Conservation (phyloP, 257 asterid species). For the Nicotiana sylvestris region DNA sequence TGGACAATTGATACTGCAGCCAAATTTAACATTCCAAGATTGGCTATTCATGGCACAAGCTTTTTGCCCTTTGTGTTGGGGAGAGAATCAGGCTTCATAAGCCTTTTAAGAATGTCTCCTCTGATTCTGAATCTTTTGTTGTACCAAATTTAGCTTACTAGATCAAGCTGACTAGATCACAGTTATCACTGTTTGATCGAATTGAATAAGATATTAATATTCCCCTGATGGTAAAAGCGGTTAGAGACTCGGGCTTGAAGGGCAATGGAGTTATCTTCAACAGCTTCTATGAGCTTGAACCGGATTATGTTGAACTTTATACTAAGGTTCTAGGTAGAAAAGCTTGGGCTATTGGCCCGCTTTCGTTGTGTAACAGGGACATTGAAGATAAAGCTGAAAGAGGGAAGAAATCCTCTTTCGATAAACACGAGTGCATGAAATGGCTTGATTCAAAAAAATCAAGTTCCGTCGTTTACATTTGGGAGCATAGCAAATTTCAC, state of each 20-base stretch:
- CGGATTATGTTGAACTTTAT: constrained; percentile 34
- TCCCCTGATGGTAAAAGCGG: neutral
- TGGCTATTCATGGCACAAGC: too few relatives aligned
- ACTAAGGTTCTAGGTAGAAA: constrained; percentile 26
- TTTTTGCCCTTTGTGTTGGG: too few relatives aligned
- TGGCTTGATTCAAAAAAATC: constrained; percentile 8
- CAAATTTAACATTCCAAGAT: too few relatives aligned
- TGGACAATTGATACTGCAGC: too few relatives aligned
- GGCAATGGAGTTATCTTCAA: constrained; percentile 36
- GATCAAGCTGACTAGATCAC: too few relatives aligned
- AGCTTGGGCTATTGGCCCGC: constrained; percentile 47
- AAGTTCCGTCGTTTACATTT: neutral
- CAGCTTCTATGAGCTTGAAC: constrained; percentile 52
- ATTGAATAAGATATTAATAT: too few relatives aligned
- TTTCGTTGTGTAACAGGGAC: neutral
- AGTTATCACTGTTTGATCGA: too few relatives aligned
- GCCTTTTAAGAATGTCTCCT: too few relatives aligned
- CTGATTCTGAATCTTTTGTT: too few relatives aligned
- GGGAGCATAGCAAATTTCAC: constrained; percentile 7
- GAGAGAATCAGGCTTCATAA: too few relatives aligned
- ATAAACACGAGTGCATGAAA: neutral
- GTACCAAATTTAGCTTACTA: too few relatives aligned
- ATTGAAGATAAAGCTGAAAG: neutral
- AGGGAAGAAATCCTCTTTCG: neutral
- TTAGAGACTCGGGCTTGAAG: constrained; percentile 18